Base-by-base conservation (phyloP, 306 rosid species). In the Sphenostylis stenocarpa region DNA sequence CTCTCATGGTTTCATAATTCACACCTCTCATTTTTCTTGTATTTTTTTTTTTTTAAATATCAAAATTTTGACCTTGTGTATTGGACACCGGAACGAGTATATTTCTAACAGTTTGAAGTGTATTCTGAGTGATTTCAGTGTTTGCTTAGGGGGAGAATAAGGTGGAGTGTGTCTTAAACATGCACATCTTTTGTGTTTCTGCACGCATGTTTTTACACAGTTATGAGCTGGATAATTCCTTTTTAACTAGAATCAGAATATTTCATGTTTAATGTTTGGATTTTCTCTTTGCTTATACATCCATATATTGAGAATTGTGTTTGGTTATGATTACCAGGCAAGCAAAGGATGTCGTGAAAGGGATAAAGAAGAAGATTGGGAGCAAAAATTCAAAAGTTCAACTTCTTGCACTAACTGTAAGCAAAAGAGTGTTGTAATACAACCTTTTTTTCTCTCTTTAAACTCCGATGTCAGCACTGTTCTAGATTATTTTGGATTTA, bases 391-490 rank as follows among this genome's bases (percentile, higher is more conserved):
- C 97, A 34, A 95, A 95, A 92, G 96, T 87, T 85, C 98, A 95
- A 89, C 96, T 95, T 81, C 98, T 95, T 70, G 96, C 97, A 28
- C 80, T 95, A 75, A 92, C 93, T 26, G 98, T 95, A 87, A 90
- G 90, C 79, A 51, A 60, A 39, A 0, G 1, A 73, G 44, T n/a
- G 12, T 13, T 65, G 5, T 38, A 33, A 5, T 68, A 24, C 19
- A 21, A 39, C 17, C 7, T 58, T 58, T 11, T 20, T 20, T 9
- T 17, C 16, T n/a, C 15, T 45, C 63, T 73, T 77, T 38, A 36
- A 41, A 47, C 28, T 66, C 29, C 11, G 39, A 72, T 66, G 60
- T 58, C 53, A 34, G 63, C 28, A 61, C 58, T 67, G 77, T 12
- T 63, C 57, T 16, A 51, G 66, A 33, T 71, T 9, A 49, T 61